These are phyloP conservation scores for Tuber calosporum DNA, from an alignment of 495 filamentous ascomycete genomes.

Conservation along the genomic window DNA sequence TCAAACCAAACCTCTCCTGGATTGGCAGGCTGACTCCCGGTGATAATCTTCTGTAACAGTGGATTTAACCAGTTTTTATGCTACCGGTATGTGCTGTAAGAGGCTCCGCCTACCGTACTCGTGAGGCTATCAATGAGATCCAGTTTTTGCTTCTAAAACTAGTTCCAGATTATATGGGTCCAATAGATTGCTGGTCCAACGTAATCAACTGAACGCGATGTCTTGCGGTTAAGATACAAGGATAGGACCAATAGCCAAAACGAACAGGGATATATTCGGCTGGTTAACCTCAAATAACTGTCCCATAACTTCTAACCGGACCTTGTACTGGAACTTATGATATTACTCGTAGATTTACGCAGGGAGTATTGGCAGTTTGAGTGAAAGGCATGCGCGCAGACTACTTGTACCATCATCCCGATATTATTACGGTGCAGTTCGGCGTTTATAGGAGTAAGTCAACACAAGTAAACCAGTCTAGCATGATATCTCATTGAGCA, in stretches of 20 bases:
- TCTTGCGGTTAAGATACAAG: neutral
- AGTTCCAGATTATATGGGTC: neutral
- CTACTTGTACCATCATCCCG: neutral
- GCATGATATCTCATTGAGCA: neutral
- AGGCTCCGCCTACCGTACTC: neutral
- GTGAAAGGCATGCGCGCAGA: neutral
- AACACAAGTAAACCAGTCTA: neutral
- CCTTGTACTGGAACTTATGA: neutral
- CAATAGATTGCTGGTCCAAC: neutral
- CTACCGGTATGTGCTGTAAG: too few species aligned
- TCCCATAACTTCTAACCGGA: too few species aligned
- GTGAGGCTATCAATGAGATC: neutral
- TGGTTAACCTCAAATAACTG: too few species aligned
- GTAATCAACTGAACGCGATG: neutral
- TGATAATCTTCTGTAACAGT: too few species aligned
- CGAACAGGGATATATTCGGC: too few species aligned
- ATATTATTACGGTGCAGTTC: neutral
- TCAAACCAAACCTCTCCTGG: too few species aligned
- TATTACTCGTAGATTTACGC: neutral
- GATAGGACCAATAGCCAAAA: too few species aligned
- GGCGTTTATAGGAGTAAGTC: neutral
- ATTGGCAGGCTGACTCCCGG: too few species aligned
- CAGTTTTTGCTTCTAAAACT: neutral
- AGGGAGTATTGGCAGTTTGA: neutral
- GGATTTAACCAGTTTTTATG: too few species aligned